phyloP scores from a whole-genome alignment of 2,329 filamentous ascomycete species.

The Fusarium agapanthi region DNA sequence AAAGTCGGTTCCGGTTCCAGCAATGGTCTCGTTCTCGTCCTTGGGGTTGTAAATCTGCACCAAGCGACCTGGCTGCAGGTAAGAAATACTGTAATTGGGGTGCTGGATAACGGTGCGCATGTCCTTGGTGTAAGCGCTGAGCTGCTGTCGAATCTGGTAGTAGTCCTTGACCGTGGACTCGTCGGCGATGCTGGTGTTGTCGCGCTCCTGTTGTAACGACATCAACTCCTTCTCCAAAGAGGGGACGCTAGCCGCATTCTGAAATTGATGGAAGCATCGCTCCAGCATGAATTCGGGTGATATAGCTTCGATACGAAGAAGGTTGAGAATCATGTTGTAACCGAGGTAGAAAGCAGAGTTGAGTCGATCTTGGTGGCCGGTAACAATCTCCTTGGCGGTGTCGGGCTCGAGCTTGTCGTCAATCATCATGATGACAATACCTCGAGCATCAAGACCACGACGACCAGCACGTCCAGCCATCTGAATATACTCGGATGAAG shows the following conservation, averaged over 20 bases:
- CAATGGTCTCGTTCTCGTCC: constrained; percentile 52
- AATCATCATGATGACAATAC: constrained; percentile 99
- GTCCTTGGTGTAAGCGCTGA: constrained; percentile 84
- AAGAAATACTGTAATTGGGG: constrained; percentile 84
- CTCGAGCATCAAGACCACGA: constrained; percentile 95
- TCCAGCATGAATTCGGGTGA: constrained; percentile 99
- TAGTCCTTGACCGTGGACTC: constrained; percentile 93
- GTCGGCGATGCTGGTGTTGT: constrained; percentile 80
- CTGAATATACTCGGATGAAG: constrained; percentile 95
- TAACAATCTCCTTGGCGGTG: constrained; percentile 93
- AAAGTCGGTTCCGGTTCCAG: constrained; percentile 69
- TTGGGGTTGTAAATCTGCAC: constrained; percentile 82
- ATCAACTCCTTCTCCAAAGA: constrained; percentile 84
- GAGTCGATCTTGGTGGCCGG: constrained; percentile 94
- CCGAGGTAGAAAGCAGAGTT: constrained; percentile 98
- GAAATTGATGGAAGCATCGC: constrained; percentile 97
- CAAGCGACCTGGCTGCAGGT: constrained; percentile 86
- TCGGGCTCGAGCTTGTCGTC: constrained; percentile 95
- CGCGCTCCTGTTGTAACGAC: constrained; percentile 78
- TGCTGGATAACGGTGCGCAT: constrained; percentile 93
- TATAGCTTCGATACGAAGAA: constrained; percentile 98
- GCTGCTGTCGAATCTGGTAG: constrained; percentile 85
- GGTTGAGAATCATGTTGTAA: constrained; percentile 99
- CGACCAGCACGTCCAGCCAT: constrained; percentile 98
- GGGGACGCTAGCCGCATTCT: constrained; percentile 89